phyloP scores from a whole-genome alignment of 2,329 filamentous ascomycete genomes.

The Aureobasidium mangrovei region DNA sequence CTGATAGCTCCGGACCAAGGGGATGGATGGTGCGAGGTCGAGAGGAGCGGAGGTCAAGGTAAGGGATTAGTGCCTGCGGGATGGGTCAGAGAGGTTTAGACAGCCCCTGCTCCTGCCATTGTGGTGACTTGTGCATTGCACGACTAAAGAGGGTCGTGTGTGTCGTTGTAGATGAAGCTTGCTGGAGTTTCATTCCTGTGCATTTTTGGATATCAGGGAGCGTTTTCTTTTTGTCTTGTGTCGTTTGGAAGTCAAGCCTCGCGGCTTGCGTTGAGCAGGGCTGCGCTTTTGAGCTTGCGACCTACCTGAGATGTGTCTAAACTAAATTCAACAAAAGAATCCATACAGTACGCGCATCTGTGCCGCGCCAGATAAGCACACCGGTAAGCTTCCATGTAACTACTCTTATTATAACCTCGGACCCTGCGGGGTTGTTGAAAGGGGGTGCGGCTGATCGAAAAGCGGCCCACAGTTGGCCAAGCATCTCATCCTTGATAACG shows the following conservation, averaged over 20 bases:
- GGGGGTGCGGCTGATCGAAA: background rate
- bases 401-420: background rate
- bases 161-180: background rate
- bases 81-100: conserved; percentile 66
- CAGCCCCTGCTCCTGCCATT: background rate
- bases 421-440: background rate
- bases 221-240: too few species aligned
- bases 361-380: too few species aligned
- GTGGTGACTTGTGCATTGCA: background rate
- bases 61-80: conserved; percentile 88
- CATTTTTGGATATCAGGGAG: background rate
- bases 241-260: background rate
- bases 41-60: conserved; percentile 64
- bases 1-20: conserved; percentile 79
- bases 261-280: background rate
- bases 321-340: background rate
- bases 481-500: background rate
- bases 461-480: background rate
- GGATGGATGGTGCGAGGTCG: conserved; percentile 95
- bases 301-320: background rate
- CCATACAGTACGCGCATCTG: background rate
- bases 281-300: too few species aligned
- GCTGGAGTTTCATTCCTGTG: background rate
- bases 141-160: background rate
- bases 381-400: background rate